A percentile compares a stretch with the other conserved stretches of the same genome.
Evolutionary conservation across 805 yeast species (phyloP).

Genomic region (Saccharomycopsis sp.): DNA sequence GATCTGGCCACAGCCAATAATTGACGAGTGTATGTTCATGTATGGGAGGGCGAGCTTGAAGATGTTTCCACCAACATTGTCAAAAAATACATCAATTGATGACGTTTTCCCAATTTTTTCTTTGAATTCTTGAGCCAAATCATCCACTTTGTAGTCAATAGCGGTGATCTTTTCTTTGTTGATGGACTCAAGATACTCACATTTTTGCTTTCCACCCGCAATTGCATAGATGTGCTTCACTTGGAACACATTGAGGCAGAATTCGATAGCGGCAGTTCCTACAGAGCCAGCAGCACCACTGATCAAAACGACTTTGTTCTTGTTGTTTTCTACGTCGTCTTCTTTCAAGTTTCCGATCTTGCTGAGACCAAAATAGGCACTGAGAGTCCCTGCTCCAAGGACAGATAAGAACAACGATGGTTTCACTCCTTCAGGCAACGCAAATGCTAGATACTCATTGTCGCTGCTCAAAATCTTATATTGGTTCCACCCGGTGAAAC

Average conservation of each 20-base stretch:
- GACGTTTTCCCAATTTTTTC: constrained; percentile 42
- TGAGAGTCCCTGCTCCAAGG: constrained; percentile 51
- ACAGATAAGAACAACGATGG: too few species aligned
- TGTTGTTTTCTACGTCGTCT: constrained; percentile 28
- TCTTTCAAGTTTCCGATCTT: constrained; percentile 42
- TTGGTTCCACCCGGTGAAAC: too few species aligned
- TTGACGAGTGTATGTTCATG: too few species aligned
- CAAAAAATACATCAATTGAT: constrained; percentile 48
- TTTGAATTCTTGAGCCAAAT: constrained; percentile 31
- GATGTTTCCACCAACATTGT: constrained; percentile 68
- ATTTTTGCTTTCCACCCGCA: constrained; percentile 53
- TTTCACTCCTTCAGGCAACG: too few species aligned
- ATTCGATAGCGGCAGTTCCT: constrained; percentile 52
- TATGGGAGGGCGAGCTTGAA: too few species aligned
- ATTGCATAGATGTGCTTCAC: constrained; percentile 54
- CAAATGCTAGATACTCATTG: too few species aligned
- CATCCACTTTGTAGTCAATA: constrained; percentile 45
- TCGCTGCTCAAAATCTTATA: too few species aligned
- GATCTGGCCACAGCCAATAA: too few species aligned
- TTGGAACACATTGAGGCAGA: constrained; percentile 45
- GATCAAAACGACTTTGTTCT: constrained; percentile 42
- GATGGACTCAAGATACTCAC: constrained; percentile 44
- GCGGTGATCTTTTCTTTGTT: constrained; percentile 47
- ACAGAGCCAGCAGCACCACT: constrained; percentile 74
- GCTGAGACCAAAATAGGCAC: constrained; percentile 52